Base-by-base conservation (phyloP, 805 yeast genomes). In the Komagataella pseudopastoris region DNA sequence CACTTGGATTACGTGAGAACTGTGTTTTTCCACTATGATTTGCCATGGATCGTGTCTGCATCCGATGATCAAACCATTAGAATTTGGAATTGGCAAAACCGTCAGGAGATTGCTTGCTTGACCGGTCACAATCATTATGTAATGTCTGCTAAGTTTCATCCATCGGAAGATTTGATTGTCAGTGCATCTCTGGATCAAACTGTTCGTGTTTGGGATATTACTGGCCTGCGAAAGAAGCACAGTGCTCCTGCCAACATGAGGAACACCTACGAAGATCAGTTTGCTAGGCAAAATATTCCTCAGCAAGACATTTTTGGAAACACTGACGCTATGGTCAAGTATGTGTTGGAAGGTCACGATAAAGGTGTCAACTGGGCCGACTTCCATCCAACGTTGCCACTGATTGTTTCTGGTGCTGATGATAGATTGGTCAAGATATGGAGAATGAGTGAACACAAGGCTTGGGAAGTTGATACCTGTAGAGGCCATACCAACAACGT, bases 21-120 rank as follows among this genome's bases (percentile, higher is more conserved):
- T 16, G 97, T 88, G 20, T 86, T 81, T 57, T 93, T 93, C 79
- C 99, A 93, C 71, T 85, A 81, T 60, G 96, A 89, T 65, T 75
- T 93, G 64, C 99, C 99, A 6, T 93, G 99, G 99, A 86, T 93
- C 63, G 80, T 93, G 54, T 85, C 96, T 23, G 83, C 93, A 55
- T 88, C 96, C 47, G 99, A 93, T 69, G 99, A 93, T 73, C 99
- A 93, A 71, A 93, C 99, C 36, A 89, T 95, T 57, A 79, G 99
- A 66, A 91, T 93, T 58, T 93, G 99, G 99, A 95, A 93, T 71
- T 93, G 99, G 99, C 99, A 95, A 73, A 90, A 90, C 66, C 82
- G 99, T 60, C 91, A 89, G 66, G 98, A 93, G 62, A 85, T 93
- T 62, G 98, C 98, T 7, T 88, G 96, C 62, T 72, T 93, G 59